A percentile compares a stretch with the other conserved stretches of the same genome.
These are phyloP conservation scores for Sarocladium strictum DNA, from an alignment of 2,329 filamentous ascomycete genomes.

Conservation along the genomic window DNA sequence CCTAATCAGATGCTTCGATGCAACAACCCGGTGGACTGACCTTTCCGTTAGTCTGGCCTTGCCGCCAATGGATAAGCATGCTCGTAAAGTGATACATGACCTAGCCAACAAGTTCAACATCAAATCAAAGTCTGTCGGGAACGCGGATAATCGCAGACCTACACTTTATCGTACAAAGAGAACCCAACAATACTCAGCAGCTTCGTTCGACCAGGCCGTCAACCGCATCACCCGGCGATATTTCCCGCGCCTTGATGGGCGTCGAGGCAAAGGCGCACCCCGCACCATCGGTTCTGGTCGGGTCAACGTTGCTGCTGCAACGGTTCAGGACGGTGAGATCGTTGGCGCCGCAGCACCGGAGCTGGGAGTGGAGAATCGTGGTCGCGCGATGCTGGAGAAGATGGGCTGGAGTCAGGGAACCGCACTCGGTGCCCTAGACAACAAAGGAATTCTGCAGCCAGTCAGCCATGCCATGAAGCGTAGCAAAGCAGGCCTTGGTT, in stretches of 20 bases:
- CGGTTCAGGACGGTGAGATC: slow-evolving; percentile 77
- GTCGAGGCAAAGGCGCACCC: not conserved
- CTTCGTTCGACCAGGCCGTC: slow-evolving; percentile 44
- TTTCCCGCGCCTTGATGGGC: slow-evolving; percentile 44
- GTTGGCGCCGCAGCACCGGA: slow-evolving; percentile 83
- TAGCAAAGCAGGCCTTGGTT: slow-evolving; percentile 77
- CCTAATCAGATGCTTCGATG: too few relatives aligned
- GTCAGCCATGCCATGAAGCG: slow-evolving; percentile 84
- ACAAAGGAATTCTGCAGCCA: slow-evolving; percentile 82
- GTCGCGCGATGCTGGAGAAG: slow-evolving; percentile 83
- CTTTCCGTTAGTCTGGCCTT: slow-evolving; percentile 54
- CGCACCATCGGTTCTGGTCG: slow-evolving; percentile 3
- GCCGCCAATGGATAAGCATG: slow-evolving; percentile 76
- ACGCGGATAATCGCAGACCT: slow-evolving; percentile 66
- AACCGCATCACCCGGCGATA: slow-evolving; percentile 46
- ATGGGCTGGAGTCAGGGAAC: slow-evolving; percentile 95
- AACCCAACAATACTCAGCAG: slow-evolving; percentile 56
- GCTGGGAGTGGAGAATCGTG: slow-evolving; percentile 74
- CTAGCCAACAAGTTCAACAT: slow-evolving; percentile 69
- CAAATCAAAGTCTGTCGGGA: slow-evolving; percentile 78
- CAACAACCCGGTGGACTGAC: not conserved
- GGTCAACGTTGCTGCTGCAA: slow-evolving; percentile 33
- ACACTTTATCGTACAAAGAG: slow-evolving; percentile 67
- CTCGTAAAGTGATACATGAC: slow-evolving; percentile 74
- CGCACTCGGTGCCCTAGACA: slow-evolving; percentile 72